These are phyloP conservation scores for Suillus hirtellus DNA, from an alignment of 768 basidiomycete genomes.

Conservation along the genomic window DNA sequence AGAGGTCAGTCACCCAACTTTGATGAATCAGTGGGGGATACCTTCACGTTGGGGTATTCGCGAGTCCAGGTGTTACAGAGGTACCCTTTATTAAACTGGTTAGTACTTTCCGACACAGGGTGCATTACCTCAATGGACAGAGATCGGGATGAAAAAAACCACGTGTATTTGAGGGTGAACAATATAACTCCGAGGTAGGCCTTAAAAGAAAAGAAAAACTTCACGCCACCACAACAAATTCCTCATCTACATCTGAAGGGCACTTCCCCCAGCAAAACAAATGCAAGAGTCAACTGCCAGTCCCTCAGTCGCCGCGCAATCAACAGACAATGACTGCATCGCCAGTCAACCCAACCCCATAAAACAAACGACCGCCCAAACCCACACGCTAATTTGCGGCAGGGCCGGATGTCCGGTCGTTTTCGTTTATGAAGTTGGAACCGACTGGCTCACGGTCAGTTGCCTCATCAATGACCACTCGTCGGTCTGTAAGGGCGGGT, in stretches of 20 bases:
- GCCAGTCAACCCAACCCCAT: background rate
- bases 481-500: background rate
- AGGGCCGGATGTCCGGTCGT: slow-evolving; percentile 19
- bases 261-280: background rate
- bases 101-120: too few relatives aligned
- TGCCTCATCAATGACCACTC: background rate
- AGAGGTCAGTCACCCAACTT: too few relatives aligned
- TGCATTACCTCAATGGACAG: too few relatives aligned
- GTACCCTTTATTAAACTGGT: background rate
- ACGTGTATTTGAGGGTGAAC: background rate
- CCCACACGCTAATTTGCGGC: slow-evolving; percentile 3
- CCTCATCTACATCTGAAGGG: background rate
- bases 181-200: background rate
- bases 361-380: background rate
- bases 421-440: slow-evolving; percentile 27
- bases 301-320: background rate
- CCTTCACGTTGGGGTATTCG: too few relatives aligned
- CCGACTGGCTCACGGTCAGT: background rate
- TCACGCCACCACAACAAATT: background rate
- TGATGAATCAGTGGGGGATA: too few relatives aligned
- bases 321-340: background rate
- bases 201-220: background rate
- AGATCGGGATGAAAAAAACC: background rate
- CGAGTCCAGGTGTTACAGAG: too few relatives aligned
- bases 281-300: background rate